phyloP scores from a whole-genome alignment of 1,284 basidiomycete species.

The Fomes fomentarius region DNA sequence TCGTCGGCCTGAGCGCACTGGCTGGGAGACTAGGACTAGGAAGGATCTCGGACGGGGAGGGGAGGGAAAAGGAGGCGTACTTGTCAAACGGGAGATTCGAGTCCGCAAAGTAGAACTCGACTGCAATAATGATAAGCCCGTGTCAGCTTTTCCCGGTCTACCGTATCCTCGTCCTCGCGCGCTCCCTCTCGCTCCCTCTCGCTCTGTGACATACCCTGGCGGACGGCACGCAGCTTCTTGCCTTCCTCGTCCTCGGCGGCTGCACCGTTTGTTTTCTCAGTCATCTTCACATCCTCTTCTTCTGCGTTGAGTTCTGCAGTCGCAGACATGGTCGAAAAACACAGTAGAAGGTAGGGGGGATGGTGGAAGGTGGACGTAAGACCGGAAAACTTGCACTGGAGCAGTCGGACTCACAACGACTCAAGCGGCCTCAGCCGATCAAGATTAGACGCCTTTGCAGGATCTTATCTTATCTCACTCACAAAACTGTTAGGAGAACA shows the following conservation, averaged over 20 bases:
- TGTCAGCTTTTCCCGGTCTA: not conserved
- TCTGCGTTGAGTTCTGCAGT: not conserved
- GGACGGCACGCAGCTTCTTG: slow-evolving; percentile 45
- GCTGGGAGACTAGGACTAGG: not conserved
- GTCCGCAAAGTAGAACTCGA: slow-evolving; percentile 98
- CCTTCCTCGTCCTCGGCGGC: slow-evolving; percentile 31
- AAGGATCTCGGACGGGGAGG: too few relatives aligned
- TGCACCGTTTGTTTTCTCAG: slow-evolving; percentile 1
- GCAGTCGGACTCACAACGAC: not conserved
- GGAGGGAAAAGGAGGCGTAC: slow-evolving; percentile 39
- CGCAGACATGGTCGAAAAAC: slow-evolving; percentile 8
- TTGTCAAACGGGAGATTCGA: slow-evolving; percentile 97
- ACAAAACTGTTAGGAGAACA: too few relatives aligned
- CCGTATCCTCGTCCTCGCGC: too few relatives aligned
- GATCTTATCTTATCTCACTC: slow-evolving; percentile 18
- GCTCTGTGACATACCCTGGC: slow-evolving; percentile 45
- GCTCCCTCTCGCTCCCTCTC: too few relatives aligned
- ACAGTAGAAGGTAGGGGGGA: too few relatives aligned
- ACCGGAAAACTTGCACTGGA: too few relatives aligned
- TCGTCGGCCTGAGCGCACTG: not conserved
- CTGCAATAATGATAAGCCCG: slow-evolving; percentile 42
- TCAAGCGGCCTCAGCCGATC: not conserved
- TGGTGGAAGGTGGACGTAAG: too few relatives aligned
- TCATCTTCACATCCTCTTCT: slow-evolving; percentile 14
- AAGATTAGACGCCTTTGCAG: not conserved